Percentiles rank a stretch among this genome's conserved stretches.
These are phyloP conservation scores for Theileria orientalis DNA, from an alignment of 169 alveolate species.

Conservation along the genomic window DNA sequence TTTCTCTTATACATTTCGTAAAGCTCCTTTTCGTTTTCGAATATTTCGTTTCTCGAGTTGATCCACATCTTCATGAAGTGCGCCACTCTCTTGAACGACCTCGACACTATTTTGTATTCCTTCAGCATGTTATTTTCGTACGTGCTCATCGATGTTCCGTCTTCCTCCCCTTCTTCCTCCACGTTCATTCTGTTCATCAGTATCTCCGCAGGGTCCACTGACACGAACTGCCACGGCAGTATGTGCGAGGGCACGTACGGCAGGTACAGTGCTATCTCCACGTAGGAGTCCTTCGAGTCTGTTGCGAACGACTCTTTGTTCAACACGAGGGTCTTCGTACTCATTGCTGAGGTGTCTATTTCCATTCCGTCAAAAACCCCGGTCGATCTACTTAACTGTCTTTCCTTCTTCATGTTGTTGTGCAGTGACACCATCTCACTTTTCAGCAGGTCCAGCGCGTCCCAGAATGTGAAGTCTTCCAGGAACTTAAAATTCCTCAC, in stretches of 20 bases:
- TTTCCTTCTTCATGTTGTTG: background rate
- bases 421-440: constrained; percentile 34
- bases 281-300: constrained; percentile 32
- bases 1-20: constrained; percentile 22
- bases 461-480: constrained; percentile 55
- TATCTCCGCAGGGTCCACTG: background rate
- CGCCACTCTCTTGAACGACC: constrained; percentile 14
- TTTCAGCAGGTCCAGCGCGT: constrained; percentile 46
- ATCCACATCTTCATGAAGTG: constrained; percentile 29
- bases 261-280: constrained; percentile 63
- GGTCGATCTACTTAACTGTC: background rate
- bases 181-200: background rate
- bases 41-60: constrained; percentile 20
- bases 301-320: constrained; percentile 16
- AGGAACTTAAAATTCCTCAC: constrained; percentile 40
- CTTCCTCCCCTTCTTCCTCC: background rate
- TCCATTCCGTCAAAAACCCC: constrained; percentile 55
- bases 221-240: constrained; percentile 59
- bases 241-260: constrained; percentile 57
- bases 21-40: constrained; percentile 27
- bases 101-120: constrained; percentile 12
- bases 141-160: background rate
- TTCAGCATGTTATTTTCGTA: background rate
- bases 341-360: constrained; percentile 22
- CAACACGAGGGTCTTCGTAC: constrained; percentile 15